Conservation (phyloP, 1,139 yeast genomes). For the Debaryomycetaceae sp. region DNA sequence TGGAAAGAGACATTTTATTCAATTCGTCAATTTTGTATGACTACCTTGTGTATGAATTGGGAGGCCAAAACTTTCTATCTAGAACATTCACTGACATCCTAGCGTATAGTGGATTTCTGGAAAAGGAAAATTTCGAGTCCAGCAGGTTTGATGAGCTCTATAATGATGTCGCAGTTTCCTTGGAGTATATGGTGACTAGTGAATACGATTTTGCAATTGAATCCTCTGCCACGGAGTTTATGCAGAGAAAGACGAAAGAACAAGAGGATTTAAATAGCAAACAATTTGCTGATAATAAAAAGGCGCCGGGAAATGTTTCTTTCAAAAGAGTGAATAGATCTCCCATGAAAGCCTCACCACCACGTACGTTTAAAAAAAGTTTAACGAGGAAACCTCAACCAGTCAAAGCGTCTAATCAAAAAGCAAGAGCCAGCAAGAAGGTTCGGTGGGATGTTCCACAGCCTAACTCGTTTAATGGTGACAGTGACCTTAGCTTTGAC, state of each 20-base stretch:
- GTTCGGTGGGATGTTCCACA: conserved; percentile 40
- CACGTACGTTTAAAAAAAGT: conserved; percentile 19
- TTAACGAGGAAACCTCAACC: conserved; percentile 14
- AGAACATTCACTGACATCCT: conserved; percentile 13
- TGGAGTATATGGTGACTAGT: conserved; percentile 32
- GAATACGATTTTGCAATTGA: conserved; percentile 38
- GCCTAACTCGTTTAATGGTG: conserved; percentile 29
- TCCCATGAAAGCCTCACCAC: conserved; percentile 30
- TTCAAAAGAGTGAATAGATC: conserved; percentile 26
- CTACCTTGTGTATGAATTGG: conserved; percentile 29
- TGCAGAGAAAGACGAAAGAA: conserved; percentile 22
- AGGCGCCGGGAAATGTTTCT: neutral
- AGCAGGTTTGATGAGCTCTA: neutral
- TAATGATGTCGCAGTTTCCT: conserved; percentile 5
- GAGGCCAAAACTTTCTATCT: conserved; percentile 19
- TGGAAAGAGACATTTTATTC: conserved; percentile 53
- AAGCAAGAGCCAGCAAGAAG: conserved; percentile 16
- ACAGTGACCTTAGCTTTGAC: conserved; percentile 23
- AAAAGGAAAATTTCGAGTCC: neutral
- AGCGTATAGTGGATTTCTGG: neutral
- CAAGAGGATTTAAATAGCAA: conserved; percentile 6
- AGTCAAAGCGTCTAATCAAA: conserved; percentile 8
- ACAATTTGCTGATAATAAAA: neutral
- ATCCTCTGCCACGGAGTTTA: conserved; percentile 24
- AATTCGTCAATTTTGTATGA: conserved; percentile 52